A percentile compares a stretch with the other conserved stretches of the same genome.
Conservation (phyloP, 2,329 filamentous ascomycete genomes). For the Sclerotinia nivalis region DNA sequence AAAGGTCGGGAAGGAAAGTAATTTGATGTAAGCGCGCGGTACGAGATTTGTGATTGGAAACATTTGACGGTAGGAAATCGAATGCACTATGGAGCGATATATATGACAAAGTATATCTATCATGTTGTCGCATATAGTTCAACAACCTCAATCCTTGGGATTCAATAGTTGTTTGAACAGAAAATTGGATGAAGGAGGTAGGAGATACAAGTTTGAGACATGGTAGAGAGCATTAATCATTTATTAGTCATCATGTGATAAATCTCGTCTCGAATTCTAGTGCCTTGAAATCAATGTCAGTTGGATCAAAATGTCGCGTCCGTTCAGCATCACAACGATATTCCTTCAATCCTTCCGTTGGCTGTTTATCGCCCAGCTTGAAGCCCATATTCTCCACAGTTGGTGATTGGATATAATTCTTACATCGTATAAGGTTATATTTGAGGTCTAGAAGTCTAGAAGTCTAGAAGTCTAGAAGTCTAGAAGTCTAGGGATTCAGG, state of each 20-base stretch:
- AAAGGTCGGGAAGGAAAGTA: neutral
- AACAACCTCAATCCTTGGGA: neutral
- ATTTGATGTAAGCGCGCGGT: constrained; percentile 5
- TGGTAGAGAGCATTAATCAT: neutral
- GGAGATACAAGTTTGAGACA: neutral
- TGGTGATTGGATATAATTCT: neutral
- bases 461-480: neutral
- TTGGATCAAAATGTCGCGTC: neutral
- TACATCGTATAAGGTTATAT: neutral
- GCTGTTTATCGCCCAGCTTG: neutral
- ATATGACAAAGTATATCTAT: neutral
- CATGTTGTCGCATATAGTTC: neutral
- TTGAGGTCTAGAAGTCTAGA: too few relatives aligned
- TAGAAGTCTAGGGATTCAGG: neutral
- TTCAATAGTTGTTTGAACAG: neutral
- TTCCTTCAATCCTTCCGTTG: neutral
- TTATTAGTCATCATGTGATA: constrained; percentile 14
- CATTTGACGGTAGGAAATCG: too few relatives aligned
- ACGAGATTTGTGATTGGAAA: neutral
- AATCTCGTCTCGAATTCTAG: neutral
- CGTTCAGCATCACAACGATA: neutral
- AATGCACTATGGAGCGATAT: too few relatives aligned
- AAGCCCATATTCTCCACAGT: neutral
- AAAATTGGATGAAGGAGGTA: neutral
- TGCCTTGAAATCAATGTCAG: neutral